These are phyloP conservation scores for Colletotrichum kahawae DNA, from an alignment of 2,329 filamentous ascomycete species.

Conservation along the genomic window DNA sequence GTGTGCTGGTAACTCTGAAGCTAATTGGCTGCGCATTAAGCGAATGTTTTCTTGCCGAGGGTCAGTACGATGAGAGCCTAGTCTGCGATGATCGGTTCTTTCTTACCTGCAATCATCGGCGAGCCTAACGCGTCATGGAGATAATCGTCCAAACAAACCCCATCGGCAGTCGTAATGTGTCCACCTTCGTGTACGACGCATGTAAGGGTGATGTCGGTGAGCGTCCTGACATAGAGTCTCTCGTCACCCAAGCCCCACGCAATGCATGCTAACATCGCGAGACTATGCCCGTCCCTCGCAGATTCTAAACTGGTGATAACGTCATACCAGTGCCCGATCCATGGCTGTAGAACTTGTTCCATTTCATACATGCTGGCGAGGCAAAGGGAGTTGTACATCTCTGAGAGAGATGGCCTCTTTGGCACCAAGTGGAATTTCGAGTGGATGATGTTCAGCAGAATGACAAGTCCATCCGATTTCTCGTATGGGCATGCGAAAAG, in stretches of 20 bases:
- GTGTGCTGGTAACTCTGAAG: neutral
- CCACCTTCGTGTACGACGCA: neutral
- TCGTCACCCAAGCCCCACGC: constrained; percentile 11
- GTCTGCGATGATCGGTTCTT: rapidly evolving
- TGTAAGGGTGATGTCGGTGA: neutral
- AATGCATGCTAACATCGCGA: constrained; percentile 1
- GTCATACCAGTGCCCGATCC: constrained; percentile 5
- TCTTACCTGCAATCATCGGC: constrained; percentile 3
- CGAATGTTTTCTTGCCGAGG: neutral
- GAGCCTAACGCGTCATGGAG: constrained; percentile 6
- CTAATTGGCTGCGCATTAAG: neutral
- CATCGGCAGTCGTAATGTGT: neutral
- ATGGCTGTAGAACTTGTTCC: constrained; percentile 10
- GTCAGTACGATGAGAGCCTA: neutral
- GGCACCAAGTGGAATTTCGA: neutral
- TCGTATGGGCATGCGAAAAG: constrained; percentile 2
- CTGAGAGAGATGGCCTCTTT: neutral
- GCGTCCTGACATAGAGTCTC: neutral
- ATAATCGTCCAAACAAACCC: neutral
- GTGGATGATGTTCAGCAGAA: constrained; percentile 15
- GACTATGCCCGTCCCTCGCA: neutral
- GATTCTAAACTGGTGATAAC: neutral
- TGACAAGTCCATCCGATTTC: neutral
- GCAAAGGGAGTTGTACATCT: constrained; percentile 3
- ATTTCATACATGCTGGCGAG: constrained; percentile 13